Conservation (phyloP, 805 yeast species). For the Ogataea dorogensis region DNA sequence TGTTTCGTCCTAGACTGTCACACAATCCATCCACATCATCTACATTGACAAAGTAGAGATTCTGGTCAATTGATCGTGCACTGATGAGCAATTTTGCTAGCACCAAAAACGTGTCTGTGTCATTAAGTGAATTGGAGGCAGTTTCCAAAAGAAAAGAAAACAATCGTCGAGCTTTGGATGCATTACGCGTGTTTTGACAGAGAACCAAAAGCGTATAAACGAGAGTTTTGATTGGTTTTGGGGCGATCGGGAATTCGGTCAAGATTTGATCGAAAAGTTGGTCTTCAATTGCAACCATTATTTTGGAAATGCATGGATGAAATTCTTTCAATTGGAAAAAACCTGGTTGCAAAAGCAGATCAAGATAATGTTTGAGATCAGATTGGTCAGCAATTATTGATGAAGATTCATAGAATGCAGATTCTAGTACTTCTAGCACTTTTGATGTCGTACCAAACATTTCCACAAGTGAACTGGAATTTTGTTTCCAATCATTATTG, state of each 20-base stretch:
- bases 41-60: constrained; percentile 50
- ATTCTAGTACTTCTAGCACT: constrained; percentile 19
- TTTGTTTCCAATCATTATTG: constrained; percentile 49
- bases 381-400: constrained; percentile 18
- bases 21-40: constrained; percentile 66
- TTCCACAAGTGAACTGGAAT: constrained; percentile 43
- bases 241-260: constrained; percentile 3
- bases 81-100: constrained; percentile 53
- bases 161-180: constrained; percentile 11
- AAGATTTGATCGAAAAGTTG: constrained; percentile 7
- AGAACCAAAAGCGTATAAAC: constrained; percentile 16
- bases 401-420: constrained; percentile 17
- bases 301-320: not conserved
- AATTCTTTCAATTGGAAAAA: constrained; percentile 4
- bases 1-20: constrained; percentile 53
- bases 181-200: constrained; percentile 17
- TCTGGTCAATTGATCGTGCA: constrained; percentile 42
- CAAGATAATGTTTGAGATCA: constrained; percentile 15
- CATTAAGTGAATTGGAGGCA: constrained; percentile 11
- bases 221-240: constrained; percentile 7
- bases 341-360: constrained; percentile 19
- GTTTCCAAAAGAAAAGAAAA: constrained; percentile 15
- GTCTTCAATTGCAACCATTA: constrained; percentile 4
- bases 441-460: constrained; percentile 36
- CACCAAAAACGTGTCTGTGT: constrained; percentile 38